A percentile compares a stretch with the other conserved stretches of the same genome.
Conservation (phyloP, 2,329 filamentous ascomycete genomes). For the Delphinella strobiligena region DNA sequence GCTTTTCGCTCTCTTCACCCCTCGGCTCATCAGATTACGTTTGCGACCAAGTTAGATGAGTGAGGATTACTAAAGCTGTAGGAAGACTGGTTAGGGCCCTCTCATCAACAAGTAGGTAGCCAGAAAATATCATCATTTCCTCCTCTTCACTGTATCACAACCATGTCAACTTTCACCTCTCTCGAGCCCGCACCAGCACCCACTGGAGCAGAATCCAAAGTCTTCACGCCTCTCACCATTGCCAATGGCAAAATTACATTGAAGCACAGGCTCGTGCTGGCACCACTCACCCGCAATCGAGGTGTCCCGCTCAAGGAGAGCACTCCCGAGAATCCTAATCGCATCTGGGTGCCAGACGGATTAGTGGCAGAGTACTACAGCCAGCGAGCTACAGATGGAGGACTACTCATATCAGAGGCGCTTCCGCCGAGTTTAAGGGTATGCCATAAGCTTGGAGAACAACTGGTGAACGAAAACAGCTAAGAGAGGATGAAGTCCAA, state of each 20-base stretch:
- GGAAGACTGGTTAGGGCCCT: no score
- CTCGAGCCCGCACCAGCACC: not conserved
- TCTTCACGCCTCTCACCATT: conserved; percentile 33
- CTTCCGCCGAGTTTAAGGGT: not conserved
- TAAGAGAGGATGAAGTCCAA: not conserved
- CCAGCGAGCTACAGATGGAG: conserved; percentile 4
- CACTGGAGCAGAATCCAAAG: conserved; percentile 8
- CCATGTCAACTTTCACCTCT: no score
- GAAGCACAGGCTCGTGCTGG: conserved; percentile 39
- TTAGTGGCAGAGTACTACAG: conserved; percentile 27
- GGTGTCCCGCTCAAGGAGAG: conserved; percentile 34
- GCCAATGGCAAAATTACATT: conserved; percentile 32
- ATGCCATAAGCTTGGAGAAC: not conserved
- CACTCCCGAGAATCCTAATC: conserved; percentile 35
- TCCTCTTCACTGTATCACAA: no score
- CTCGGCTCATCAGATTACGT: no score
- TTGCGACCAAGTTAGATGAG: no score
- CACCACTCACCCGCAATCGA: conserved; percentile 43
- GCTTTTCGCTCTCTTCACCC: no score
- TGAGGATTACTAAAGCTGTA: no score
- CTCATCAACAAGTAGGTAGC: no score
- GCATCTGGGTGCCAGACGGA: conserved; percentile 37
- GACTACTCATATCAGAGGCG: conserved; percentile 1
- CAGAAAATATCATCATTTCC: no score
- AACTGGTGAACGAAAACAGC: no score